Base-by-base conservation (phyloP, 2,329 filamentous ascomycete species). In the Amauroascus verrucosus region DNA sequence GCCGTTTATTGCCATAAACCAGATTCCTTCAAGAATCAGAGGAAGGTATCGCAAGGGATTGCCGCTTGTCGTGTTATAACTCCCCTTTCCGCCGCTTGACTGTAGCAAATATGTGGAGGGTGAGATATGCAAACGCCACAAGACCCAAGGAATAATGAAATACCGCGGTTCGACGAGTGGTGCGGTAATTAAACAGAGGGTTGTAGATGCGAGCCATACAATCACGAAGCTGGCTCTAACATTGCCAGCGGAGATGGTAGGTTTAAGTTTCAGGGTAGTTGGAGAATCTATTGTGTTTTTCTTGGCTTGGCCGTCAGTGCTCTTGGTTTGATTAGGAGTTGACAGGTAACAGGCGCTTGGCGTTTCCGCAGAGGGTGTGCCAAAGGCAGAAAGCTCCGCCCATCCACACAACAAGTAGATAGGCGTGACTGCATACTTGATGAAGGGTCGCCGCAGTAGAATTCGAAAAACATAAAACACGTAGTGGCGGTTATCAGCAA, bases 401-500 rank as follows among this genome's bases (percentile, higher is more conserved):
- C 83, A 91, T 6, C 78, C 83, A 62, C 81, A 84, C 14, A 81
- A 9, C 1, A 85, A 77, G 68, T 98, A 97, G 1, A 84, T 72
- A 0, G 83, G 75, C 0, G 84, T 78, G 1, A 86, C 82, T 0
- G 77, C 68, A 61, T 88, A 89, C 33, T 83, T 83, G 49, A 88
- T 70, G 16, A 74, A 69, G 1, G 75, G 73, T 40, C 86, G 79
- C 1, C 85, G 78, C 35, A 97, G 83, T 5, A 85, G 83, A 63
- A 89, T 82, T 1, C 89, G 83, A 74, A 98, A 98, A 56, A 95
- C 75, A 71, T 98, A 98, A 69, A 98, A 98, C 67, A 95, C 85
- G 72, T 95, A 98, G 68, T 98, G 93, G 1, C 93, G 78, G 68
- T 98, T 98, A 69, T 98, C 93, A 32, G 93, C 93, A 0, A 97